Percentiles rank a stretch among this genome's conserved stretches.
phyloP scores from a whole-genome alignment of 768 basidiomycete genomes.

The Mycena latifolia region DNA sequence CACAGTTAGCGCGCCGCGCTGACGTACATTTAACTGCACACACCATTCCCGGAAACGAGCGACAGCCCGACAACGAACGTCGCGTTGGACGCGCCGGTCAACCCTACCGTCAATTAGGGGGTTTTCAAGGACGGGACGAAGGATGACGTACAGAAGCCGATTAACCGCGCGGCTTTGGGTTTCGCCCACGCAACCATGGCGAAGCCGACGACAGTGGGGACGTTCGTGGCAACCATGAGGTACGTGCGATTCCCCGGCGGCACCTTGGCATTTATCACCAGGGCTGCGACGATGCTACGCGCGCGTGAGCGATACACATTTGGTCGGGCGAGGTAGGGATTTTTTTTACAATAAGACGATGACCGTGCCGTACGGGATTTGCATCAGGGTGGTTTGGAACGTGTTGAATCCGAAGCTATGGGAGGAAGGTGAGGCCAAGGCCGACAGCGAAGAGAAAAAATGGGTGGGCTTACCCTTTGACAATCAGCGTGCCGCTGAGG shows the following conservation, averaged over 20 bases:
- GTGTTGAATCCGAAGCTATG: slow-evolving; percentile 47
- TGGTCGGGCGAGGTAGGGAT: neutral
- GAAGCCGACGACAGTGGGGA: slow-evolving; percentile 43
- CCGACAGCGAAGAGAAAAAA: neutral
- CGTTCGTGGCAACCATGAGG: slow-evolving; percentile 40
- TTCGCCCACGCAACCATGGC: slow-evolving; percentile 43
- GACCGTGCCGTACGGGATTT: slow-evolving; percentile 41
- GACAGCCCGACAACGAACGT: slow-evolving; percentile 46
- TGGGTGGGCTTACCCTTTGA: slow-evolving; percentile 36
- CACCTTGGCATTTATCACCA: slow-evolving; percentile 36
- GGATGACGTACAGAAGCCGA: slow-evolving; percentile 37
- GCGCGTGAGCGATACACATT: too few relatives aligned
- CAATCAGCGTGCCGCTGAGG: slow-evolving; percentile 40
- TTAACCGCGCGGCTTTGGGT: slow-evolving; percentile 34
- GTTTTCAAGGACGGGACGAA: neutral
- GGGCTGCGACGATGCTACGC: slow-evolving; percentile 35
- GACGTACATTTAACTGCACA: neutral
- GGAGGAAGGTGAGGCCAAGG: neutral
- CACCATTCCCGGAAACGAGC: slow-evolving; percentile 52
- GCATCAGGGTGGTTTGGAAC: slow-evolving; percentile 42
- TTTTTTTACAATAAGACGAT: slow-evolving; percentile 38
- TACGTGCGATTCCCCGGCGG: slow-evolving; percentile 40
- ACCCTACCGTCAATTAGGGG: slow-evolving; percentile 16
- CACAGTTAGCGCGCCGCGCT: neutral
- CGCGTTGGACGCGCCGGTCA: slow-evolving; percentile 45